Base-by-base conservation (phyloP, 2,329 filamentous ascomycete genomes). In the Fusarium nygamai region DNA sequence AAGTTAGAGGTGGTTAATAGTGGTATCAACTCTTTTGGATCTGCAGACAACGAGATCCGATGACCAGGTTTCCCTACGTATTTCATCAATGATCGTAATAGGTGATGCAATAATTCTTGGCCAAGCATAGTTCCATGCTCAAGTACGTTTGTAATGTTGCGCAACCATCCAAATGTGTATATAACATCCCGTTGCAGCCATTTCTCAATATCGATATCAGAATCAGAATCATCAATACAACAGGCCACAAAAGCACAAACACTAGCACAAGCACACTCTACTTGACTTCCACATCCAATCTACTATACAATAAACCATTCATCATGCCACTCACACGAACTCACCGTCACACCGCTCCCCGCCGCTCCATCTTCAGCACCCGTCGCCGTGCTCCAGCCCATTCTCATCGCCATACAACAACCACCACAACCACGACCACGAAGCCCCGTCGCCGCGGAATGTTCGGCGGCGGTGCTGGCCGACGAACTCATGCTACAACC, bases 401-500 rank as follows among this genome's bases (percentile, higher is more conserved):
- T 59, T 76, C 71, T 53, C 78, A 78, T 61, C 67, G 41, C 17
- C 77, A 71, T 14, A 76, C 78, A 54, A 81, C 81, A 51, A 84
- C 81, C 44, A 82, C 72, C 27, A 85, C 83, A 12, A 85, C 83
- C 80, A 77, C 80, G 12, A 83, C 84, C 31, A 62, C 39, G 20
- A 84, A 83, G 57, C 84, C 81, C 67, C 86, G 84, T 66, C 81
- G 84, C 64, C 81, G 81, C 27, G 81, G 83, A 22, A 78, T 87
- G 58, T 86, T 87, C 22, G 71, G 83, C 78, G 75, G 78, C 78
- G 81, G 83, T 79, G 74, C 78, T 79, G 80, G 79, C 80, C 82
- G 72, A 53, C 73, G 79, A 8, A 78, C 81, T 3, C 84, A 84
- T 12, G 84, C 83, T 19, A 77, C 81, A 5, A 83, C 84, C 12